phyloP scores from a whole-genome alignment of 2,329 filamentous ascomycete species.

The Penicillium sumatraense region DNA sequence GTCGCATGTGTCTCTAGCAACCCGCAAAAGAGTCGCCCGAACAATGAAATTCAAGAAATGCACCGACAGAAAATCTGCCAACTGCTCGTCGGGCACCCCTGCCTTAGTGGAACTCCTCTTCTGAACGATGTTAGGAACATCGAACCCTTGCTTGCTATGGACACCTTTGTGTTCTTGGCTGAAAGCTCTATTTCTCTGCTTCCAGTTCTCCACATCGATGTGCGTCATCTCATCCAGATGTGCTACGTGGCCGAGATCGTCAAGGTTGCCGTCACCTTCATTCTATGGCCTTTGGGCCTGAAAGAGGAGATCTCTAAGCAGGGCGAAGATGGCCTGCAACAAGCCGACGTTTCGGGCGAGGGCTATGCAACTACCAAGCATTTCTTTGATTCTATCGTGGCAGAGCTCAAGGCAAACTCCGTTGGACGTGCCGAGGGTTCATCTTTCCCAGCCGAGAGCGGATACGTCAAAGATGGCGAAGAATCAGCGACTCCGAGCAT shows the following conservation, averaged over 20 bases:
- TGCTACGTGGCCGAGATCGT: slow-evolving; percentile 92
- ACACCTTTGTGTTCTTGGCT: slow-evolving; percentile 67
- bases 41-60: slow-evolving; percentile 69
- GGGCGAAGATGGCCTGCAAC: slow-evolving; percentile 32
- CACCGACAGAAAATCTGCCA: slow-evolving; percentile 74
- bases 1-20: slow-evolving; percentile 70
- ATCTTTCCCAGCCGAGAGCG: slow-evolving; percentile 41
- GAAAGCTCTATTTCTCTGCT: slow-evolving; percentile 75
- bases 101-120: slow-evolving; percentile 37
- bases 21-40: slow-evolving; percentile 60
- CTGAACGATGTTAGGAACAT: slow-evolving; percentile 43
- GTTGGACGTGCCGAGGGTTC: slow-evolving; percentile 40
- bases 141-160: slow-evolving; percentile 43
- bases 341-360: slow-evolving; percentile 33
- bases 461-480: slow-evolving; percentile 44
- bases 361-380: slow-evolving; percentile 35
- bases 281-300: slow-evolving; percentile 43
- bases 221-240: slow-evolving; percentile 78
- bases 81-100: slow-evolving; percentile 68
- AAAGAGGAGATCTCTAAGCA: slow-evolving; percentile 39
- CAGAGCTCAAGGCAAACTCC: slow-evolving; percentile 41
- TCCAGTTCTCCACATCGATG: slow-evolving; percentile 70
- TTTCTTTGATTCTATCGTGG: slow-evolving; percentile 45
- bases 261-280: slow-evolving; percentile 70
- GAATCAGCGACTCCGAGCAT: slow-evolving; percentile 37